Evolutionary conservation across 495 filamentous ascomycete genomes (phyloP).

Genomic region (Thozetella sp.): DNA sequence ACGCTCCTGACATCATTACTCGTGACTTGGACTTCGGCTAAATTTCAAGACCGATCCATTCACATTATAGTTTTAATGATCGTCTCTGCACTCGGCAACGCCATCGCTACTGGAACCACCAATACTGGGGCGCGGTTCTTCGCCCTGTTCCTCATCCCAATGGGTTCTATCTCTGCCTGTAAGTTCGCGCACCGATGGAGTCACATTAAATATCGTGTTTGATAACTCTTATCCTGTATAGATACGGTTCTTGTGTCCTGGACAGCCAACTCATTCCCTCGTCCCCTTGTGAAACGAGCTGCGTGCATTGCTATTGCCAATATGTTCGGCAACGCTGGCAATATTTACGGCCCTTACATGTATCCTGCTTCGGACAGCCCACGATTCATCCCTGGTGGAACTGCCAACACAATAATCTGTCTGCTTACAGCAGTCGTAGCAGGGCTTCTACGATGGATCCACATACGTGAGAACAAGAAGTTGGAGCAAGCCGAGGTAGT

Average conservation of each 20-base stretch:
- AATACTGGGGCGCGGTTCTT: constrained; percentile 50
- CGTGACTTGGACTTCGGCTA: constrained; percentile 36
- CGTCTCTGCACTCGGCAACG: constrained; percentile 50
- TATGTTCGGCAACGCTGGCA: constrained; percentile 53
- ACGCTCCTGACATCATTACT: constrained; percentile 33
- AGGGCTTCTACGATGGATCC: constrained; percentile 38
- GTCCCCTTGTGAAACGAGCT: constrained; percentile 55
- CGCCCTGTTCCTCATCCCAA: constrained; percentile 50
- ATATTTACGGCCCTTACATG: constrained; percentile 59
- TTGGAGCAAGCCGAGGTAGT: constrained; percentile 37
- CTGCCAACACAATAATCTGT: constrained; percentile 49
- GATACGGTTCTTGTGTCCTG: constrained; percentile 51
- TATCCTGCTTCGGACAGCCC: constrained; percentile 52
- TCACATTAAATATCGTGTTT: neutral
- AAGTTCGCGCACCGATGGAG: neutral
- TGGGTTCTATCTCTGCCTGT: constrained; percentile 46
- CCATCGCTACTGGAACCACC: constrained; percentile 44
- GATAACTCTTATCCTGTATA: constrained; percentile 12
- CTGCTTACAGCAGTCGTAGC: constrained; percentile 39
- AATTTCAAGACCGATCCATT: constrained; percentile 40
- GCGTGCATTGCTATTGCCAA: constrained; percentile 57
- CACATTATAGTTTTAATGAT: constrained; percentile 44
- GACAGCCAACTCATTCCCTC: constrained; percentile 52
- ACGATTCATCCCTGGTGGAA: constrained; percentile 45
- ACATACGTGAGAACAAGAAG: constrained; percentile 50